phyloP scores from a whole-genome alignment of 2,329 filamentous ascomycete species.

The Sclerotinia borealis region DNA sequence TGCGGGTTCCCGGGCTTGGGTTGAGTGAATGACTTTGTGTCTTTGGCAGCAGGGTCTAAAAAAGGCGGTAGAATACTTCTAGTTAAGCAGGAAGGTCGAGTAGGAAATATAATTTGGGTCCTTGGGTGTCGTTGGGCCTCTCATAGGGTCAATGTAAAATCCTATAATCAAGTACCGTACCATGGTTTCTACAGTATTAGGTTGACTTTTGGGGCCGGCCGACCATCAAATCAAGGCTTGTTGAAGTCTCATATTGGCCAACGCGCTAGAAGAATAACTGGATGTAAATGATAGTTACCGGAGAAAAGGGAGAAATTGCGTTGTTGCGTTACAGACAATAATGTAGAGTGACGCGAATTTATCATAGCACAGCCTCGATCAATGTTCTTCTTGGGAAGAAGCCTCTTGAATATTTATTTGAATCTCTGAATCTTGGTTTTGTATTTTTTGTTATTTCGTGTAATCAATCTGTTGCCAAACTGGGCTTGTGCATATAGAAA shows the following conservation, averaged over 20 bases:
- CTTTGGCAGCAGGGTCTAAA: background rate
- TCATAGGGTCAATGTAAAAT: background rate
- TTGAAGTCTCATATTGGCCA: conserved; percentile 15
- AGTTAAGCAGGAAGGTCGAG: background rate
- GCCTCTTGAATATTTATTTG: background rate
- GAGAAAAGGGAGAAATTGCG: background rate
- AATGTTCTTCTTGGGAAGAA: background rate
- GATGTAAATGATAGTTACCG: background rate
- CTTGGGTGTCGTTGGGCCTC: background rate
- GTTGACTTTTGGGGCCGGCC: background rate
- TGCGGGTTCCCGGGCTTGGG: background rate
- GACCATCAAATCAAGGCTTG: background rate
- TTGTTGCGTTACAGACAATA: background rate
- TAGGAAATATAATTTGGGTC: background rate
- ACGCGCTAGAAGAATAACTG: conserved; percentile 18
- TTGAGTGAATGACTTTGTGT: background rate
- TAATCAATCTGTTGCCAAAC: conserved; percentile 4
- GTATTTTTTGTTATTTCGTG: background rate
- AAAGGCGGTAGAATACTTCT: background rate
- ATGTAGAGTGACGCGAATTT: conserved; percentile 10
- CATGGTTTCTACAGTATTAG: conserved; percentile 10
- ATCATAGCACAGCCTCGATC: conserved; percentile 15
- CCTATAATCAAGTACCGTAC: conserved; percentile 7
- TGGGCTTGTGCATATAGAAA: conserved; percentile 15
- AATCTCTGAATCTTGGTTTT: background rate